These are phyloP conservation scores for Castanea mollissima DNA, from an alignment of 306 rosid genomes.

Conservation along the genomic window DNA sequence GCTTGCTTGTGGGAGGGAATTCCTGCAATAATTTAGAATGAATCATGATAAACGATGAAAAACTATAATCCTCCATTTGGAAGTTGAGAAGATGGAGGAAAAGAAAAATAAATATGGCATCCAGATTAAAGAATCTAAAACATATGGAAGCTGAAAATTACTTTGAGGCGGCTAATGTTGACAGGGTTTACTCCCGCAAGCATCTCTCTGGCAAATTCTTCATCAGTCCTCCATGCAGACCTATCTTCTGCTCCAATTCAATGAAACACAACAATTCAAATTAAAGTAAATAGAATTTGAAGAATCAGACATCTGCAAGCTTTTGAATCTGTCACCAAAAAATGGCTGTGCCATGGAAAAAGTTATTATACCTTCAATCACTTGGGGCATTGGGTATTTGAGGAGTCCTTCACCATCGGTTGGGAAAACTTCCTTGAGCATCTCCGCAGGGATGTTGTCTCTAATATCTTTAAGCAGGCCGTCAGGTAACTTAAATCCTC, in stretches of 20 bases:
- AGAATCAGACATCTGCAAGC: too few relatives aligned
- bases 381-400: slow-evolving; percentile 72
- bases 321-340: too few relatives aligned
- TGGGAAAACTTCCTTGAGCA: slow-evolving; percentile 63
- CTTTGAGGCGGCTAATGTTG: slow-evolving; percentile 55
- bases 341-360: too few relatives aligned
- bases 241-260: slow-evolving; percentile 56
- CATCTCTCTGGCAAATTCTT: slow-evolving; percentile 91
- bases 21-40: slow-evolving; percentile 44
- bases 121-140: too few relatives aligned
- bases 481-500: slow-evolving; percentile 61
- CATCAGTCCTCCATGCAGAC: slow-evolving; percentile 81
- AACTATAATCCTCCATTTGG: not conserved
- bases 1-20: slow-evolving; percentile 75
- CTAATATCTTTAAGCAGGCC: slow-evolving; percentile 40
- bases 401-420: slow-evolving; percentile 60
- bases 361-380: slow-evolving; percentile 56
- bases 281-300: too few relatives aligned
- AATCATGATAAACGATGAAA: not conserved
- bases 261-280: slow-evolving; percentile 14
- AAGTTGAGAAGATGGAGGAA: not conserved
- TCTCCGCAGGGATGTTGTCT: slow-evolving; percentile 49
- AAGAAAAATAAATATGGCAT: not conserved
- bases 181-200: slow-evolving; percentile 82
- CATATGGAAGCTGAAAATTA: slow-evolving; percentile 29